phyloP scores from a whole-genome alignment of 192 early-diverging fungal genomes.

The Coemansia sp. region DNA sequence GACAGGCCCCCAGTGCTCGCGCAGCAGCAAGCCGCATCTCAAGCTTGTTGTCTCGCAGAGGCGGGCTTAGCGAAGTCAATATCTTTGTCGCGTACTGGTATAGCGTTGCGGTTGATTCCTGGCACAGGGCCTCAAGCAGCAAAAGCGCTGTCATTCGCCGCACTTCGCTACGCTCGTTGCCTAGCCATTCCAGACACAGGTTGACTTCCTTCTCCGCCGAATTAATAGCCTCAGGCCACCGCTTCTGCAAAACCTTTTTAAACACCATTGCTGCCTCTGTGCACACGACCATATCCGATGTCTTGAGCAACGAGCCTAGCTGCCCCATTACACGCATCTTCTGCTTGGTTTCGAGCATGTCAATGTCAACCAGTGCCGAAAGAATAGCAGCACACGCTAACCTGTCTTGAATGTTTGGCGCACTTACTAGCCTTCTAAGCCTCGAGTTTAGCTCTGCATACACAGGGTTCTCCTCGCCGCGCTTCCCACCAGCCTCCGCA shows the following conservation, averaged over 20 bases:
- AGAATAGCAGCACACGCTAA: conserved; percentile 34
- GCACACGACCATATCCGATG: conserved; percentile 22
- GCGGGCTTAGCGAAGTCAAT: conserved; percentile 82
- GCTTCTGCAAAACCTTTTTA: conserved; percentile 22
- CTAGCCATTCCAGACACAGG: conserved; percentile 46
- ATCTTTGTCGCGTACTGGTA: conserved; percentile 81
- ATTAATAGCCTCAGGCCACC: conserved; percentile 24
- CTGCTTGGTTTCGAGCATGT: conserved; percentile 37
- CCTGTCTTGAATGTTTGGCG: conserved; percentile 20
- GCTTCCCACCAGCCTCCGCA: conserved; percentile 16
- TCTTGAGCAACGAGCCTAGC: conserved; percentile 19
- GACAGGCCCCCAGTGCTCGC: conserved; percentile 76
- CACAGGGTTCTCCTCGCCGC: conserved; percentile 23
- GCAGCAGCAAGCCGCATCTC: conserved; percentile 86
- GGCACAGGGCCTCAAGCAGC: conserved; percentile 31
- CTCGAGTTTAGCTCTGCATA: conserved; percentile 23
- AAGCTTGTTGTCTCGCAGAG: conserved; percentile 77
- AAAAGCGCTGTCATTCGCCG: conserved; percentile 38
- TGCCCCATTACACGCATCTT: conserved; percentile 30
- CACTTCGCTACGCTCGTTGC: conserved; percentile 31
- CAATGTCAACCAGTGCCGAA: conserved; percentile 29
- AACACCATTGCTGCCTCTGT: conserved; percentile 25
- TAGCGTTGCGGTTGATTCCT: conserved; percentile 65
- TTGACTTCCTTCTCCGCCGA: conserved; percentile 28
- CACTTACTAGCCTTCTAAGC: conserved; percentile 11